Evolutionary conservation across 2,329 filamentous ascomycete genomes (phyloP), one percentile per base, ranked within the genome.

Genomic region (Aspergillus niger): DNA sequence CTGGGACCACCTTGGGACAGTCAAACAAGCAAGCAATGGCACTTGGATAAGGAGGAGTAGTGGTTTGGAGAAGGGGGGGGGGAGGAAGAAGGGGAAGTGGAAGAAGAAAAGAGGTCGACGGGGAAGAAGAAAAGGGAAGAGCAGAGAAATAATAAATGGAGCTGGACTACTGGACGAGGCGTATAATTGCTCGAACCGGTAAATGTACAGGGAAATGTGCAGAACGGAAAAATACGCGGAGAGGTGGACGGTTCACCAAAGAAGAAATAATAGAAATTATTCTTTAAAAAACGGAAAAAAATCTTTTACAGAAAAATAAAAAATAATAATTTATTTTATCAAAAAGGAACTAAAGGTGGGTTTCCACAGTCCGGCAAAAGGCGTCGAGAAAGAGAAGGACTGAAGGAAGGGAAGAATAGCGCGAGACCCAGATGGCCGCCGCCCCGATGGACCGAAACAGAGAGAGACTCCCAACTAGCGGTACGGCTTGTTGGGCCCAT

Each of bases 401-500:
- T 44, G 22, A 13, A 44, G 41, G 22, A 44, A 36, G 32, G 17
- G n/a, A 32, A 30, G 47, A 50, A 30, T 17, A 49, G 32, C 32
- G 32, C 32, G 4, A 36, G 32, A 36, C 10, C 10, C 32, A 36
- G 32, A 15, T 36, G 32, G 32, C 32, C 32, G 28, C 8, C 28
- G 28, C 28, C 32, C 32, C 32, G 32, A 36, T 36, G 11, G 32
- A 36, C 32, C 32, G 32, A 36, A 36, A 36, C 13, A 10, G 5
- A 36, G 8, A 13, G 30, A 36, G 10, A 13, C 32, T 36, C 68
- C 64, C 68, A 69, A 69, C 66, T 69, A 59, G 57, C 58, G 55
- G 49, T 54, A 47, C 38, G 50, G 58, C 63, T 69, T 70, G 69
- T 70, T 70, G 69, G 67, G 68, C 67, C 64, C 66, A 69, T 67